Evolutionary conservation across 345 rosid species (phyloP).

Genomic region (Euphorbia peplus): DNA sequence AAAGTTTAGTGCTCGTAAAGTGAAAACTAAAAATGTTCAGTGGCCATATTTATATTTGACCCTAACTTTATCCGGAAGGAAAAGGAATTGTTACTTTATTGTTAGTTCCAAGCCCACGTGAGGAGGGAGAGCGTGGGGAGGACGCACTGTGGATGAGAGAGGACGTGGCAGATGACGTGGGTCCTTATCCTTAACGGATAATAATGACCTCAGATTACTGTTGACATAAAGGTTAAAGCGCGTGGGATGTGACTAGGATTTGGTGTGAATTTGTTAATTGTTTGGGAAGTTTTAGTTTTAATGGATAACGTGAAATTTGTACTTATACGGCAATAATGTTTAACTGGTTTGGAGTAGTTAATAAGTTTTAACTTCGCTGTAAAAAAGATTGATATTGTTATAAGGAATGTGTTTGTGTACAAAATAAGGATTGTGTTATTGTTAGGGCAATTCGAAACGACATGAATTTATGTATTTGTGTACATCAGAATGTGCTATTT

Average conservation of each 20-base stretch:
- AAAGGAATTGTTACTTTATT: not conserved
- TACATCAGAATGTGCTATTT: no score
- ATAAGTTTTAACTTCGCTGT: no score
- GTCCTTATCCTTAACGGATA: conserved; percentile 21
- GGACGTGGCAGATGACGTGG: conserved; percentile 22
- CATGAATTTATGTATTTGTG: no score
- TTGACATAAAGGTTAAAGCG: conserved; percentile 1
- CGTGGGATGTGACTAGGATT: conserved; percentile 7
- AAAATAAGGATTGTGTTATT: no score
- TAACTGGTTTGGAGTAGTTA: no score
- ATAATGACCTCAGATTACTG: not conserved
- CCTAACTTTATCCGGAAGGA: conserved; percentile 11
- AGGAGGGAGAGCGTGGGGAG: not conserved
- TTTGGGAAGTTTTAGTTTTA: not conserved
- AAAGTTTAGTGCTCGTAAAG: no score
- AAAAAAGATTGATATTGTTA: no score
- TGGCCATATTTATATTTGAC: no score
- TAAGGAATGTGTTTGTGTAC: no score
- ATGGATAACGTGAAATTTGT: not conserved
- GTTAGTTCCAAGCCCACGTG: conserved; percentile 5
- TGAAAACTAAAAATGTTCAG: no score
- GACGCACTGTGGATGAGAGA: conserved; percentile 19
- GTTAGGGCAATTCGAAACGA: no score
- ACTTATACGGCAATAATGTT: not conserved
- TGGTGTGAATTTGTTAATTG: not conserved